These are phyloP conservation scores for Nectriaceae sp. DNA, from an alignment of 2,329 filamentous ascomycete species.

Conservation along the genomic window DNA sequence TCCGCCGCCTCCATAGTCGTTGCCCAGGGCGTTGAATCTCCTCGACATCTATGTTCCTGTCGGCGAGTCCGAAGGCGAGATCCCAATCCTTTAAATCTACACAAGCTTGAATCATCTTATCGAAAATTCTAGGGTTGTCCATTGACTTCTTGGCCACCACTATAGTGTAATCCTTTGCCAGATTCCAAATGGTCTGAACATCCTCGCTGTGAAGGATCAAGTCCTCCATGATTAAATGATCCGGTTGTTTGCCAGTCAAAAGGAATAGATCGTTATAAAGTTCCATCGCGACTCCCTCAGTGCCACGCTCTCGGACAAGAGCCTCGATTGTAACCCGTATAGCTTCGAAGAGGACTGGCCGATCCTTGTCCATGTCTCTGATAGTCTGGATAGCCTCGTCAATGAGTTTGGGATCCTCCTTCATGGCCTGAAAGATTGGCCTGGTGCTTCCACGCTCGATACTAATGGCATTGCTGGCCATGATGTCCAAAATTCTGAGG, in stretches of 20 bases:
- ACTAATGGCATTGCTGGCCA: constrained; percentile 57
- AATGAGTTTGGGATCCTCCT: constrained; percentile 45
- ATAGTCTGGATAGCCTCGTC: constrained; percentile 58
- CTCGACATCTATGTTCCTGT: constrained; percentile 11
- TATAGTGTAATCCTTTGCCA: constrained; percentile 34
- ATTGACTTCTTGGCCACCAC: constrained; percentile 17
- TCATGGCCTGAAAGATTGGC: constrained; percentile 60
- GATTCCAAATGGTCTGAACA: constrained; percentile 22
- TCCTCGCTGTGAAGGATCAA: constrained; percentile 33
- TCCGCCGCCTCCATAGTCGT: constrained; percentile 11
- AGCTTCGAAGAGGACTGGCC: constrained; percentile 40
- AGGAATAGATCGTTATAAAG: constrained; percentile 33
- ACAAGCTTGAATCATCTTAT: constrained; percentile 32
- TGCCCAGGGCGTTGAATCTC: neutral
- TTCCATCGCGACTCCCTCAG: constrained; percentile 30
- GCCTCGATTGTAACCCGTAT: constrained; percentile 39
- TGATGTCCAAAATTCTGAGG: constrained; percentile 71
- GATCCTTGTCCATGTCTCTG: constrained; percentile 45
- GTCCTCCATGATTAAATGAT: constrained; percentile 29
- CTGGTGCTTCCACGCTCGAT: constrained; percentile 63
- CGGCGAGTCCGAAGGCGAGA: constrained; percentile 36
- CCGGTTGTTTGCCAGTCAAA: constrained; percentile 31
- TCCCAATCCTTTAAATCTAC: constrained; percentile 32
- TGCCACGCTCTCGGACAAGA: constrained; percentile 29
- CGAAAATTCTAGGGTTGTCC: constrained; percentile 21